phyloP scores from a whole-genome alignment of 345 rosid species.

The Eucalyptus polyanthemos region DNA sequence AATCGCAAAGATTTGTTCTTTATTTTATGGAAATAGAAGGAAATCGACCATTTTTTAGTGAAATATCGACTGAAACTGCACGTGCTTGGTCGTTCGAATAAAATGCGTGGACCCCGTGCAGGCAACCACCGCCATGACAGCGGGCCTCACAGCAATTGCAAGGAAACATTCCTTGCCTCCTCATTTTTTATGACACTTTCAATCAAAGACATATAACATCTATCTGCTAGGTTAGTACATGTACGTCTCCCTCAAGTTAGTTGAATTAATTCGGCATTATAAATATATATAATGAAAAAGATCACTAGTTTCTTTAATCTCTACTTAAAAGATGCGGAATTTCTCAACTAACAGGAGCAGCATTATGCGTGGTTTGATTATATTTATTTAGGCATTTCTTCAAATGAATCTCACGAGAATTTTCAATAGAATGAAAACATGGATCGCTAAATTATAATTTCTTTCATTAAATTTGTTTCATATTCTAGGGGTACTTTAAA shows the following conservation, averaged over 20 bases:
- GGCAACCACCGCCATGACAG: not conserved
- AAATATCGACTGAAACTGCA: not conserved
- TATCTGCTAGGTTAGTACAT: not conserved
- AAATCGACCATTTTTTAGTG: not conserved
- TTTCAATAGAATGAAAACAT: not conserved
- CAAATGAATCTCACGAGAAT: too few relatives aligned
- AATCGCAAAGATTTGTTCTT: not conserved
- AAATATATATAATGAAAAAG: not conserved
- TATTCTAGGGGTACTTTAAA: not conserved
- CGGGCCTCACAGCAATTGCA: not conserved
- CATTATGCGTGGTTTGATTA: not conserved
- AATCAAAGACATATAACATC: not conserved
- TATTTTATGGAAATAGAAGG: not conserved
- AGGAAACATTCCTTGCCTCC: not conserved
- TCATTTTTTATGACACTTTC: not conserved
- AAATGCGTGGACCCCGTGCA: not conserved
- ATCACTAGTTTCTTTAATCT: not conserved
- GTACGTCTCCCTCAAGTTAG: not conserved
- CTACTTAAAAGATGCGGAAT: not conserved
- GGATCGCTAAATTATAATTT: not conserved
- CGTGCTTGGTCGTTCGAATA: not conserved
- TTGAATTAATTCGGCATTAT: not conserved
- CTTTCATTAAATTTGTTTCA: not conserved
- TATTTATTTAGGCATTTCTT: not conserved
- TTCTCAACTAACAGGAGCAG: not conserved